phyloP scores from a whole-genome alignment of 1,284 basidiomycete species.

The Puccinia sorghi region DNA sequence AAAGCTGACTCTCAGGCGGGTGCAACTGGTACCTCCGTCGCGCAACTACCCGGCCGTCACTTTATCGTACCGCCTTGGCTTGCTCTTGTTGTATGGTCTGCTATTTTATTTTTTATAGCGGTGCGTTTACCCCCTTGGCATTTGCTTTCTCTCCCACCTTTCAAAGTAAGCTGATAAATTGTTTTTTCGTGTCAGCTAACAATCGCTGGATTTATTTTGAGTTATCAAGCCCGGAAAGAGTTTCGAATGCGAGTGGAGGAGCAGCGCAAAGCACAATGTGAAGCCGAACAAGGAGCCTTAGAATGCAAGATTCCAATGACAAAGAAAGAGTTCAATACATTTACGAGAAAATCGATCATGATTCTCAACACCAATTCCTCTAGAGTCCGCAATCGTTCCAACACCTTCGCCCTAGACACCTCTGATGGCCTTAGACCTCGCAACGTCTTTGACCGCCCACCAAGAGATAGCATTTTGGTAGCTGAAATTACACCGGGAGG shows the following conservation, averaged over 20 bases:
- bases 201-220: conserved; percentile 34
- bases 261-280: conserved; percentile 15
- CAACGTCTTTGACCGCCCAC: conserved; percentile 39
- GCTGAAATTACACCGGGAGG: conserved; percentile 24
- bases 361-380: conserved; percentile 26
- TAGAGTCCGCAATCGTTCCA: background rate
- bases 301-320: conserved; percentile 25
- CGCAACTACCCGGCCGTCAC: conserved; percentile 37
- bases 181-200: too few relatives aligned
- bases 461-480: conserved; percentile 31
- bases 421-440: conserved; percentile 24
- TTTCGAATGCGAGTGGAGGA: conserved; percentile 38
- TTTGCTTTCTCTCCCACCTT: too few relatives aligned
- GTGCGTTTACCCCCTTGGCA: background rate
- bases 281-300: background rate
- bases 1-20: conserved; percentile 21
- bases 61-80: conserved; percentile 37
- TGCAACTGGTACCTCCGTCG: conserved; percentile 4
- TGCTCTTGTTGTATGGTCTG: conserved; percentile 1
- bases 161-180: too few relatives aligned
- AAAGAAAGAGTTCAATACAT: conserved; percentile 40
- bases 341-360: conserved; percentile 49
- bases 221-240: conserved; percentile 41
- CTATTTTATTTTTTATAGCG: conserved; percentile 21
- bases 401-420: background rate